Conservation (phyloP, 495 filamentous ascomycete species). For the Chaetomium tenue region DNA sequence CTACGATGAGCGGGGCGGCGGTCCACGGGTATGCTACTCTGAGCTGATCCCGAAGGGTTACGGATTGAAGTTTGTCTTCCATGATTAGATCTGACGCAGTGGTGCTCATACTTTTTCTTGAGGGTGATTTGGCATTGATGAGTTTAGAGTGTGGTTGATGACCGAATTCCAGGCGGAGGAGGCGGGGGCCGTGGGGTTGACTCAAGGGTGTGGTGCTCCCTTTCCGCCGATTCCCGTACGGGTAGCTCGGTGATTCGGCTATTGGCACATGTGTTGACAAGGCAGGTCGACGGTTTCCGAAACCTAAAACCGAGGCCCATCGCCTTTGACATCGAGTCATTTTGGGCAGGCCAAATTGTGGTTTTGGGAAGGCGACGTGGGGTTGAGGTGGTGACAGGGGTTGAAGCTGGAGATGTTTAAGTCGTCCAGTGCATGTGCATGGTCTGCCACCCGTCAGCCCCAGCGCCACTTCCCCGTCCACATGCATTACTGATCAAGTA, state of each 20-base stretch:
- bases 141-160: background rate
- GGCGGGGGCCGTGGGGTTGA: background rate
- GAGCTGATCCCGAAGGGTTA: slow-evolving; percentile 14
- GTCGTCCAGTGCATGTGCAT: no score
- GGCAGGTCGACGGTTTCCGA: background rate
- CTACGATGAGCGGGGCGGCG: slow-evolving; percentile 58
- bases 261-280: background rate
- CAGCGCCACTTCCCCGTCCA: no score
- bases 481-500: no score
- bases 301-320: background rate
- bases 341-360: background rate
- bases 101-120: background rate
- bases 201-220: background rate
- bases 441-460: no score
- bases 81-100: background rate
- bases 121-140: background rate
- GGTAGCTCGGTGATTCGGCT: background rate
- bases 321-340: background rate
- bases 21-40: slow-evolving; percentile 61
- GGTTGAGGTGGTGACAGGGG: no score
- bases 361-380: background rate
- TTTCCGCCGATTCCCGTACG: background rate
- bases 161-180: background rate
- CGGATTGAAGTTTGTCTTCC: slow-evolving; percentile 16
- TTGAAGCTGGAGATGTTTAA: no score